A percentile compares a stretch with the other conserved stretches of the same genome.
These are phyloP conservation scores for Lachnum nothofagi DNA, from an alignment of 2,329 filamentous ascomycete species.

Conservation along the genomic window DNA sequence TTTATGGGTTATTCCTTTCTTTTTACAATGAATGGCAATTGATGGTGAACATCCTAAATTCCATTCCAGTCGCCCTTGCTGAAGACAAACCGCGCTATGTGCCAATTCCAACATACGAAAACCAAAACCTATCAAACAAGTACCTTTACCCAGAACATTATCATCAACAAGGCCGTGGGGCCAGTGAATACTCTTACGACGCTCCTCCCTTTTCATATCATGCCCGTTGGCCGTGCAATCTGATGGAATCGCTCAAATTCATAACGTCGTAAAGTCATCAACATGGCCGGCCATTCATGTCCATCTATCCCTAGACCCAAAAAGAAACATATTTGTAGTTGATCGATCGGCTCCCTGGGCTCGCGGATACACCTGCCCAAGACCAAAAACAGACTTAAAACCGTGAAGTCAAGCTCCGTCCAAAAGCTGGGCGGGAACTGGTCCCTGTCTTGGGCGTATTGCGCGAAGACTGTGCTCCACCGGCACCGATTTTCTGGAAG, in stretches of 20 bases:
- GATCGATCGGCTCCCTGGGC: background rate
- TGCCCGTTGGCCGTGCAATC: background rate
- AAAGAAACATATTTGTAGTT: constrained; percentile 8
- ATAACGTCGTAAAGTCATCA: constrained; percentile 21
- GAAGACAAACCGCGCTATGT: too few species aligned
- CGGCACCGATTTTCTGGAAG: constrained; percentile 70
- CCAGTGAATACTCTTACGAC: constrained; percentile 6
- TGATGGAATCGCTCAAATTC: constrained; percentile 6
- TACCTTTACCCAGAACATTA: constrained; percentile 4
- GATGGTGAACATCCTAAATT: too few species aligned
- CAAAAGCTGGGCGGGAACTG: constrained; percentile 22
- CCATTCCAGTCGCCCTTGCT: too few species aligned
- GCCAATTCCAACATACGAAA: background rate
- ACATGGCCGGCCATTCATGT: background rate
- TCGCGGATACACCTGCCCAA: background rate
- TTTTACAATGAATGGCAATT: too few species aligned
- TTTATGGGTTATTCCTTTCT: too few species aligned
- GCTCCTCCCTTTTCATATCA: background rate
- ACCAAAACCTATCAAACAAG: background rate
- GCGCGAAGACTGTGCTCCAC: constrained; percentile 17
- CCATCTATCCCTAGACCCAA: constrained; percentile 1
- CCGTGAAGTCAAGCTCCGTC: constrained; percentile 31
- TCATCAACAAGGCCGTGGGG: constrained; percentile 11
- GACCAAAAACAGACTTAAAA: constrained; percentile 21
- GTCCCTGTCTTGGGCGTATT: constrained; percentile 21